Conservation (phyloP, 2,329 filamentous ascomycete species). For the Polychaeton citri region DNA sequence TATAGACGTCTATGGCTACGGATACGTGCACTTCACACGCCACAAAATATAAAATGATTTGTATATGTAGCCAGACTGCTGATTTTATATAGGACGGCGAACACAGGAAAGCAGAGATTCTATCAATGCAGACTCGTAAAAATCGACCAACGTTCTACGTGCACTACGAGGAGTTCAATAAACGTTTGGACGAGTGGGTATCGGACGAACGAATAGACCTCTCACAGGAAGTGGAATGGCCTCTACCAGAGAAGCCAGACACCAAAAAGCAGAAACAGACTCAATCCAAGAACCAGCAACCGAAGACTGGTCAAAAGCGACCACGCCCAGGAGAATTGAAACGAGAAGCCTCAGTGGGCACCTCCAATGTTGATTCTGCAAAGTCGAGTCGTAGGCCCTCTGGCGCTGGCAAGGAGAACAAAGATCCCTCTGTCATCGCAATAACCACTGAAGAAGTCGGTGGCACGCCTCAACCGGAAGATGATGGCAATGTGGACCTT, state of each 20-base stretch:
- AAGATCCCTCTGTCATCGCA: conserved; percentile 30
- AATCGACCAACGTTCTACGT: conserved; percentile 85
- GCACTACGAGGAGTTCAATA: conserved; percentile 98
- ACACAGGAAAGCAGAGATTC: conserved; percentile 81
- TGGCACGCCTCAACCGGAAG: conserved; percentile 36
- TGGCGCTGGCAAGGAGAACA: conserved; percentile 34
- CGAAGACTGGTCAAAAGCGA: conserved; percentile 24
- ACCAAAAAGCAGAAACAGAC: conserved; percentile 58
- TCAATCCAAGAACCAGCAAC: conserved; percentile 1
- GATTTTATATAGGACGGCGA: conserved; percentile 52
- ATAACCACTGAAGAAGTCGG: conserved; percentile 33
- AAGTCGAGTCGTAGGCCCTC: conserved; percentile 36
- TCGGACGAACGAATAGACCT: conserved; percentile 72
- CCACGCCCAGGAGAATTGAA: conserved; percentile 3
- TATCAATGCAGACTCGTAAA: conserved; percentile 86
- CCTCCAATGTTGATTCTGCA: not conserved
- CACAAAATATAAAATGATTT: not conserved
- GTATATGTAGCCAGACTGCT: not conserved
- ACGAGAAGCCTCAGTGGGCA: conserved; percentile 8
- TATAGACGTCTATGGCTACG: too few relatives aligned
- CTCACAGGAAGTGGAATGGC: conserved; percentile 87
- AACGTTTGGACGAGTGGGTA: conserved; percentile 81
- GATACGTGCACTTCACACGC: not conserved
- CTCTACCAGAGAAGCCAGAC: conserved; percentile 76
- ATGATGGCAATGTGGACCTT: conserved; percentile 39